Evolutionary conservation across 2,329 filamentous ascomycete species (phyloP).

Genomic region (Ustilaginoidea virens): DNA sequence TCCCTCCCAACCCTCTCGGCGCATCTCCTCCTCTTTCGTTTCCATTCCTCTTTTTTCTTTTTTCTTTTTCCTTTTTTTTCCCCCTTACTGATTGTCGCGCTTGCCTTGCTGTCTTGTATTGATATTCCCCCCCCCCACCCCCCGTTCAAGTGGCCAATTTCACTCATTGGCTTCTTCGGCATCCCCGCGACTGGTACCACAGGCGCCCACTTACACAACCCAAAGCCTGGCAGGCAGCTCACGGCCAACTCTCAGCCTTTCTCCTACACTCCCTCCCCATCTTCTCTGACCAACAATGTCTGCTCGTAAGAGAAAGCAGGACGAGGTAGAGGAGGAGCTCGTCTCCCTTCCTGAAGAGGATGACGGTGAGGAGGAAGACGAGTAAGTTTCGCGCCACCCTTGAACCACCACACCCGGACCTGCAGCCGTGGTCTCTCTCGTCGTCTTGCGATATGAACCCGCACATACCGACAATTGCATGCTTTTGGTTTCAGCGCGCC

Average conservation of each 20-base stretch:
- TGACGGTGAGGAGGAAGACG: slow-evolving; percentile 36
- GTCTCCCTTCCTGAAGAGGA: slow-evolving; percentile 37
- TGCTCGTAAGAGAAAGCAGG: slow-evolving; percentile 38
- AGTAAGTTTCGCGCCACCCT: too few relatives aligned
- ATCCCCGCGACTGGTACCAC: neutral
- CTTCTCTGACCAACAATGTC: slow-evolving; percentile 21
- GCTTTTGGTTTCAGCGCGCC: too few relatives aligned
- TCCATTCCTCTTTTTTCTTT: neutral
- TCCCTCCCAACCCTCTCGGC: slow-evolving; percentile 2
- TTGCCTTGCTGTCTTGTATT: neutral
- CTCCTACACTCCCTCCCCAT: neutral
- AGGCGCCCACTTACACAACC: slow-evolving; percentile 4
- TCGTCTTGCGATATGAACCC: too few relatives aligned
- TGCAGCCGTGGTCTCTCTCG: too few relatives aligned
- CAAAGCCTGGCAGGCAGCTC: too few relatives aligned
- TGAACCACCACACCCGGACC: too few relatives aligned
- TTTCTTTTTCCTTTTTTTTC: neutral
- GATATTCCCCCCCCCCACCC: neutral
- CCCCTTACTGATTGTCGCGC: neutral
- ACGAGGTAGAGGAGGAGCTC: slow-evolving; percentile 43
- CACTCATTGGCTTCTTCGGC: slow-evolving; percentile 1
- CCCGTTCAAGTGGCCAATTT: neutral
- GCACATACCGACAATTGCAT: too few relatives aligned
- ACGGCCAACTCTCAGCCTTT: too few relatives aligned
- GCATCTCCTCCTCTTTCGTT: neutral